Base-by-base conservation (phyloP, 192 early-diverging fungal species). In the Phycomyces blakesleeanus region DNA sequence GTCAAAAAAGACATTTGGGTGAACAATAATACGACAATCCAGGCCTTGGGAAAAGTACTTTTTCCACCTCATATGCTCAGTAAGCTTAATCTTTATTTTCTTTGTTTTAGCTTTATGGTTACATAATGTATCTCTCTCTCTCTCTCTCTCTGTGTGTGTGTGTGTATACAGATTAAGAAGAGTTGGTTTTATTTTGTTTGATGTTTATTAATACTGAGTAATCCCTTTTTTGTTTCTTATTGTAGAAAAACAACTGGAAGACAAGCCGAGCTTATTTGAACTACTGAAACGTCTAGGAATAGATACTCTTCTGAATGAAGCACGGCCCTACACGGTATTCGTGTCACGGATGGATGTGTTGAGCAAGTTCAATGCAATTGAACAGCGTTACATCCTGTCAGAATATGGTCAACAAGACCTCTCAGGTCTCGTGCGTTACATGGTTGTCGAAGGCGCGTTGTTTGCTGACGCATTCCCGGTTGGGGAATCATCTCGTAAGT, bases 301-400 rank as follows among this genome's bases (percentile, higher is more conserved):
- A n/a, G 70, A 27, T 74, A 76, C 51, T 39, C 68, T 11, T 53
- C 58, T 40, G 40, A 29, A 27, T 12, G 25, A 24, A 61, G 59
- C 44, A 37, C 44, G 49, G 29, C 79, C 80, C 12, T 77, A 74
- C 51, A 83, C 82, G 38, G 55, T 81, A 9, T 83, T 83, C 66
- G 77, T 74, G 3, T 78, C 79, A 11, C 27, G 53, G 15, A 64
- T 61, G 16, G 75, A 65, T 2, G 57, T 80, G 50, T 42, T 64
- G 18, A 61, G 61, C 47, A 53, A 72, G 20, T 75, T 70, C 41
- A 65, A 74, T 51, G 60, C n/a, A 41, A 67, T 47, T 57, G 65
- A 63, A 51, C 67, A 51, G 47, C 58, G 18, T 20, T 81, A 75
- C 21, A 55, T 74, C 18, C 47, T 29, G 24, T 74, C 71, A 26